Evolutionary conservation across 176 grass and related monocot species (phyloP), one percentile per base, ranked within the genome.

Genomic region (Elymus sibiricus): DNA sequence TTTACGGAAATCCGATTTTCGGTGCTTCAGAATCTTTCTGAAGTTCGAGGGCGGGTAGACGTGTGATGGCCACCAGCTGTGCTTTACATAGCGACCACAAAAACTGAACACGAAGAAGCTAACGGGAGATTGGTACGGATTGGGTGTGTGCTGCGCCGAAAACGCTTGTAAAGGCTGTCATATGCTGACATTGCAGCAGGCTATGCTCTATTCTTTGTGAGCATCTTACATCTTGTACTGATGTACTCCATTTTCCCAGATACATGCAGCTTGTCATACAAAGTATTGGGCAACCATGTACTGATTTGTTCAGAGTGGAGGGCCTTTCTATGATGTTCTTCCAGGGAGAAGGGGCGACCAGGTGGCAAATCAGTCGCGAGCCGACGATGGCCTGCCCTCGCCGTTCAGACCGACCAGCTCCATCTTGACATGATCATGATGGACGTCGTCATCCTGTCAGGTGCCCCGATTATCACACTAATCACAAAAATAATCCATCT

Each of bases 391-490:
- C 51, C 92, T 98, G 13, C 95, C 95, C 35, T 34, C 80, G 22
- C 93, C 93, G 2, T 70, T 67, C 0, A 55, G 92, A 14, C 8
- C 78, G 6, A 89, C 95, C 19, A 39, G 79, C 14, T 59, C 29
- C 2, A 95, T 34, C 93, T 98, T 15, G 51, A 90, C 43, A 46
- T 46, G 43, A 46, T 46, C 86, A 90, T 61, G 35, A 98, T 88
- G 25, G 95, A 98, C 46, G 90, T 95, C 0, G 91, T 94, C 17
- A 84, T 89, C 14, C 81, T 95, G 61, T 95, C 93, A 83, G 92
- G 95, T 97, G 47, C 24, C 32, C 40, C 1, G 5, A 0, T 73
- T 79, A 22, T 6, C 25, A 15, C 7, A n/a, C 3, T 80, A 9
- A 46, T 28, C 46, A 59, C 13, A 58, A 40, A 51, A 19, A 19